Conservation (phyloP, 306 rosid genomes). For the Carpinus fangiana region DNA sequence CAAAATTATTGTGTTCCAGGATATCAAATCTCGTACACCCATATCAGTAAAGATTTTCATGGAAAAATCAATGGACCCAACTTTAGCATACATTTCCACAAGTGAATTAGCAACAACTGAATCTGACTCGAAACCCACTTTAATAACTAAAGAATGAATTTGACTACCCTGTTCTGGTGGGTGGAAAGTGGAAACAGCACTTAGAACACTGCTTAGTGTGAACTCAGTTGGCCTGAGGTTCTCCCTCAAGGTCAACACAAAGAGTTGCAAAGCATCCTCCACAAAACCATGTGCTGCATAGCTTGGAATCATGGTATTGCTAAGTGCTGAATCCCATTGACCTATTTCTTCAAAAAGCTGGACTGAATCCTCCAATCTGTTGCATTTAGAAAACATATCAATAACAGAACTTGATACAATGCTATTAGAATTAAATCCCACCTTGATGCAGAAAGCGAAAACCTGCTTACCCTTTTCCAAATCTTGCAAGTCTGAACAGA, state of each 20-base stretch:
- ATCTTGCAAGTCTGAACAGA: conserved; percentile 60
- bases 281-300: conserved; percentile 50
- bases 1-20: conserved; percentile 76
- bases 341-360: conserved; percentile 54
- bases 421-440: conserved; percentile 73
- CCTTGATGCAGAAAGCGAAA: conserved; percentile 63
- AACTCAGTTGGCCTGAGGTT: conserved; percentile 71
- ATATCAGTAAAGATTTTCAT: conserved; percentile 49
- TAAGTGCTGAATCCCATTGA: conserved; percentile 58
- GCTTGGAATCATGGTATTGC: conserved; percentile 84
- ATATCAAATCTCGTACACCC: conserved; percentile 61
- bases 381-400: conserved; percentile 87
- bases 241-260: conserved; percentile 57
- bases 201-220: conserved; percentile 64
- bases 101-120: conserved; percentile 68
- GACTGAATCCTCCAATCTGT: conserved; percentile 71
- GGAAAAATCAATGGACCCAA: conserved; percentile 59
- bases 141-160: conserved; percentile 68
- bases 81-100: conserved; percentile 64
- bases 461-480: conserved; percentile 82
- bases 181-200: conserved; percentile 50
- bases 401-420: conserved; percentile 74
- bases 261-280: conserved; percentile 56
- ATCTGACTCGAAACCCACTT: conserved; percentile 67
- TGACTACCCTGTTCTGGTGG: conserved; percentile 60